Evolutionary conservation across 495 filamentous ascomycete species (phyloP), one percentile per base, ranked within the genome.

Genomic region (Opeltia flavorubescens): DNA sequence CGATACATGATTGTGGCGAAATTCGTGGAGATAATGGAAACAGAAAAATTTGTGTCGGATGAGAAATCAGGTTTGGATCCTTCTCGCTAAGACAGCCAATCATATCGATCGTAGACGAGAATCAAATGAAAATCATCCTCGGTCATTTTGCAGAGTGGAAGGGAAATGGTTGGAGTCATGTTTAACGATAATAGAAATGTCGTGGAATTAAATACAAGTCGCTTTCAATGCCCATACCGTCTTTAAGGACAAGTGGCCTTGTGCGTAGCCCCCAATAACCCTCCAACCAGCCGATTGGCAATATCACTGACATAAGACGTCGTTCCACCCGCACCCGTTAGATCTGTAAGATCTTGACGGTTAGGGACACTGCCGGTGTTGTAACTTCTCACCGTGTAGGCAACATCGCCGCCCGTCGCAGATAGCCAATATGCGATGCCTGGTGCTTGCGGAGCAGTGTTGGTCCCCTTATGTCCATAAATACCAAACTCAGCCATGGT

Each of bases 231-330:
- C n/a, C n/a, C n/a, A n/a, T n/a, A n/a, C n/a, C n/a, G n/a, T n/a
- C n/a, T n/a, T 41, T 20, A 41, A 5, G 38, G 4, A 25, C 38
- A 41, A 23, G 38, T 41, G 15, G 17, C 17, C 21, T 41, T 5
- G 13, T 41, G 38, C 38, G 21, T 21, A 15, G 38, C 38, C n/a
- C 38, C 38, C 38, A 41, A 0, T 15, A 41, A 21, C 13, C 15
- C 54, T 58, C 52, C 55, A 43, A 17, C 64, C 63, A 52, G 57
- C 54, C 40, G 53, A 12, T 50, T 50, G 21, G 41, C 48, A 34
- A 50, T 21, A 31, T 50, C 43, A 33, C 48, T 50, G 11, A 50
- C 48, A 39, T 50, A 50, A 20, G 41, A 8, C n/a, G 8, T n/a
- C 18, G 49, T 51, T 5, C 27, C 39, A 26, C 30, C 33, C 20